Conservation (phyloP, 1,139 yeast genomes). For the Arxiozyma telluris region DNA sequence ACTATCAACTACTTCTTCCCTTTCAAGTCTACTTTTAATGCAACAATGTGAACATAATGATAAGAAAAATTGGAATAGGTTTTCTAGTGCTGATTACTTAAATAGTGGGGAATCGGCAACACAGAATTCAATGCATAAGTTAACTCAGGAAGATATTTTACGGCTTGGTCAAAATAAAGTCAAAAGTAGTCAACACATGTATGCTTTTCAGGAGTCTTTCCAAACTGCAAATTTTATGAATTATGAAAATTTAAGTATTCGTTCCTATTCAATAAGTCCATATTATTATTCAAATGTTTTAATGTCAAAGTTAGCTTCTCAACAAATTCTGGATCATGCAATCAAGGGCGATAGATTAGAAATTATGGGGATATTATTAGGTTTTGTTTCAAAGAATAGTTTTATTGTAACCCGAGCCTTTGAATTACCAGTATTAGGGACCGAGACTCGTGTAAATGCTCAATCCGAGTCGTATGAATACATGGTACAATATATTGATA, state of each 20-base stretch:
- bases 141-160: neutral
- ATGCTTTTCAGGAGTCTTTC: neutral
- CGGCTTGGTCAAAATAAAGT: neutral
- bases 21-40: neutral
- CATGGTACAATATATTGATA: constrained; percentile 75
- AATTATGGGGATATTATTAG: constrained; percentile 91
- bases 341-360: constrained; percentile 82
- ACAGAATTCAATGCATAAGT: neutral
- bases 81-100: no score
- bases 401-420: constrained; percentile 76
- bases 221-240: neutral
- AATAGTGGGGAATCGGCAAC: neutral
- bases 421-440: constrained; percentile 88
- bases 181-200: neutral
- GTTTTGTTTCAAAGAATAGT: constrained; percentile 50
- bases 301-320: constrained; percentile 65
- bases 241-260: neutral
- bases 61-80: neutral
- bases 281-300: constrained; percentile 47
- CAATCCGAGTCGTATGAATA: constrained; percentile 90
- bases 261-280: neutral
- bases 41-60: neutral
- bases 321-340: constrained; percentile 79
- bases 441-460: constrained; percentile 93
- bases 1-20: neutral